phyloP scores from a whole-genome alignment of 2,329 filamentous ascomycete species.

The Sporothrix phasma region DNA sequence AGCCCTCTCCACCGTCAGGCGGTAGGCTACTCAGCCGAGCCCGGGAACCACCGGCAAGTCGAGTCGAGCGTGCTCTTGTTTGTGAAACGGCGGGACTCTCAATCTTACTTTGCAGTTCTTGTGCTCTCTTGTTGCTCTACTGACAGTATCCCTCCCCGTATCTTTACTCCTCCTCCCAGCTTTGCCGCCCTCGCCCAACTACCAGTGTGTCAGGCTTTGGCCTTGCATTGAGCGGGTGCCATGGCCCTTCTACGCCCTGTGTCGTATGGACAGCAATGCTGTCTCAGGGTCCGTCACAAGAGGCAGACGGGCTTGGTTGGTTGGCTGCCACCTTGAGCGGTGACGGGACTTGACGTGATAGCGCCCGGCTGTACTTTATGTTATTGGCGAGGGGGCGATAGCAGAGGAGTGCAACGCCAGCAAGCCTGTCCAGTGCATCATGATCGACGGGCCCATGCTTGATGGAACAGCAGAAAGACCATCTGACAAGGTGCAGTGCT shows the following conservation, averaged over 20 bases:
- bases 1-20: background rate
- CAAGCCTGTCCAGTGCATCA: background rate
- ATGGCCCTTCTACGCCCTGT: background rate
- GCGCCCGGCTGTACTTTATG: background rate
- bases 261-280: background rate
- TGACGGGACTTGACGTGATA: background rate
- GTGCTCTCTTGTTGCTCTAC: no score
- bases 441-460: background rate
- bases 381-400: background rate
- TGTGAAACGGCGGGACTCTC: background rate
- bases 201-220: conserved; percentile 9
- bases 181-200: background rate
- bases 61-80: background rate
- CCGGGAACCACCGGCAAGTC: background rate
- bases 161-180: background rate
- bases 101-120: background rate
- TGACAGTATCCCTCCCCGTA: no score
- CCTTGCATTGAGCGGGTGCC: background rate
- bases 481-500: background rate
- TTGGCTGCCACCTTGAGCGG: no score
- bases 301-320: background rate
- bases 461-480: background rate
- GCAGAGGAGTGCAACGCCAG: background rate
- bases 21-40: background rate
- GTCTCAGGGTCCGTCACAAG: background rate